A percentile compares a stretch with the other conserved stretches of the same genome.
Evolutionary conservation across 2,329 filamentous ascomycete species (phyloP).

Genomic region (Alternaria sp.): DNA sequence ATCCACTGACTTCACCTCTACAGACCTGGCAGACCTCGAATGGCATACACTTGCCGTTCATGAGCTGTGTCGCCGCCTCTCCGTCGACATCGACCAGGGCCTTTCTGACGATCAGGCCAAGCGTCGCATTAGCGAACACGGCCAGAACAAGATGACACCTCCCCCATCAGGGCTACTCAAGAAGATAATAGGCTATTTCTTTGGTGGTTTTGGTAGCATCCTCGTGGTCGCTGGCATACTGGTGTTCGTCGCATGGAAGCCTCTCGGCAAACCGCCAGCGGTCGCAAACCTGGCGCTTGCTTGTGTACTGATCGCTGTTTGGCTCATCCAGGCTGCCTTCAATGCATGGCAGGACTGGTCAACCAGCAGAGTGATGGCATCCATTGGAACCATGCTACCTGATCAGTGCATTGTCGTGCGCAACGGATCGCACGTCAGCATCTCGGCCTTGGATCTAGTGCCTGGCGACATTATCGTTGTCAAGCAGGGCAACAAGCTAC

Average conservation of each 20-base stretch:
- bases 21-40: conserved; percentile 61
- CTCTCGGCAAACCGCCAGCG: conserved; percentile 74
- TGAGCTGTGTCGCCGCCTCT: conserved; percentile 66
- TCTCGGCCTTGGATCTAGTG: conserved; percentile 67
- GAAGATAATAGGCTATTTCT: conserved; percentile 72
- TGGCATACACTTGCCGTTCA: conserved; percentile 69
- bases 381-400: conserved; percentile 80
- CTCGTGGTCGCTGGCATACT: conserved; percentile 72
- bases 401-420: conserved; percentile 71
- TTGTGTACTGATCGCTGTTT: conserved; percentile 74
- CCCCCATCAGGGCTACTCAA: conserved; percentile 66
- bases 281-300: conserved; percentile 74
- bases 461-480: conserved; percentile 73
- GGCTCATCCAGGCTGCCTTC: conserved; percentile 61
- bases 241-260: conserved; percentile 79
- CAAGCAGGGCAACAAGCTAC: conserved; percentile 75
- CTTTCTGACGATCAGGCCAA: conserved; percentile 65
- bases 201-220: conserved; percentile 77
- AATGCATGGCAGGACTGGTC: conserved; percentile 75
- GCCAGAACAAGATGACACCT: conserved; percentile 70
- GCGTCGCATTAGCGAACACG: conserved; percentile 64
- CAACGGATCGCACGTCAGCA: conserved; percentile 59
- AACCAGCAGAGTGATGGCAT: conserved; percentile 76
- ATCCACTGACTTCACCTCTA: conserved; percentile 15
- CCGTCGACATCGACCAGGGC: conserved; percentile 62